phyloP scores from a whole-genome alignment of 1,284 basidiomycete species.

The Boletus hoseneyae region DNA sequence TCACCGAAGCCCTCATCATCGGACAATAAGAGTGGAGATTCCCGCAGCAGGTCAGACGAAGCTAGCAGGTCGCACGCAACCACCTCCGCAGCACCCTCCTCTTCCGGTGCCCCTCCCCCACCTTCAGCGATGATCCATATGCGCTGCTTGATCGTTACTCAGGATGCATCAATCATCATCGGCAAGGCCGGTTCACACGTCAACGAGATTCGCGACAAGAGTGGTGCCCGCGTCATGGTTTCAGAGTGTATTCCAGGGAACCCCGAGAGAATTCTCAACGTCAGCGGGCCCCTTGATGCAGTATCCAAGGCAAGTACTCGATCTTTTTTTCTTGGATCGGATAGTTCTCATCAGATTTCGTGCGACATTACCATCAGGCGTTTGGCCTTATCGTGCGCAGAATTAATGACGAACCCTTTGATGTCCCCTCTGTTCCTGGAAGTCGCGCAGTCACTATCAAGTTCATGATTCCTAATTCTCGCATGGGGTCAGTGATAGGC shows the following conservation, averaged over 20 bases:
- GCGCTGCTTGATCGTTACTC: conserved; percentile 96
- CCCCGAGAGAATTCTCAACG: conserved; percentile 96
- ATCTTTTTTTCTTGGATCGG: conserved; percentile 6
- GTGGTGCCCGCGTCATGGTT: conserved; percentile 91
- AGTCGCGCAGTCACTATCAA: conserved; percentile 98
- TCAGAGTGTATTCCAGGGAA: conserved; percentile 97
- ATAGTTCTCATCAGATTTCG: conserved; percentile 10
- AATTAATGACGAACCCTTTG: conserved; percentile 99
- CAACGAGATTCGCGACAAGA: conserved; percentile 98
- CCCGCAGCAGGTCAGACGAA: conserved; percentile 34
- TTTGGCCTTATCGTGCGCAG: conserved; percentile 98
- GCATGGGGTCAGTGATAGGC: conserved; percentile 99
- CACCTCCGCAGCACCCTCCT: conserved; percentile 46
- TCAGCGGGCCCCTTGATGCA: conserved; percentile 95
- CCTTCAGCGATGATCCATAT: conserved; percentile 82
- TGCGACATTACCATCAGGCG: conserved; percentile 53
- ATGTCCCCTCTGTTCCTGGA: conserved; percentile 95
- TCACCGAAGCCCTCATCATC: conserved; percentile 42
- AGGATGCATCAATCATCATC: conserved; percentile 99
- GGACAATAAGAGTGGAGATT: conserved; percentile 39
- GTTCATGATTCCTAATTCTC: conserved; percentile 98
- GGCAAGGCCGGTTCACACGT: conserved; percentile 96
- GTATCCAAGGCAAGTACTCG: conserved; percentile 82
- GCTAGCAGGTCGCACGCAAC: conserved; percentile 34
- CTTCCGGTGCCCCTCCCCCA: conserved; percentile 41